A percentile compares a stretch with the other conserved stretches of the same genome.
These are phyloP conservation scores for Irineochytrium annulatum DNA, from an alignment of 192 early-diverging fungal genomes.

Conservation along the genomic window DNA sequence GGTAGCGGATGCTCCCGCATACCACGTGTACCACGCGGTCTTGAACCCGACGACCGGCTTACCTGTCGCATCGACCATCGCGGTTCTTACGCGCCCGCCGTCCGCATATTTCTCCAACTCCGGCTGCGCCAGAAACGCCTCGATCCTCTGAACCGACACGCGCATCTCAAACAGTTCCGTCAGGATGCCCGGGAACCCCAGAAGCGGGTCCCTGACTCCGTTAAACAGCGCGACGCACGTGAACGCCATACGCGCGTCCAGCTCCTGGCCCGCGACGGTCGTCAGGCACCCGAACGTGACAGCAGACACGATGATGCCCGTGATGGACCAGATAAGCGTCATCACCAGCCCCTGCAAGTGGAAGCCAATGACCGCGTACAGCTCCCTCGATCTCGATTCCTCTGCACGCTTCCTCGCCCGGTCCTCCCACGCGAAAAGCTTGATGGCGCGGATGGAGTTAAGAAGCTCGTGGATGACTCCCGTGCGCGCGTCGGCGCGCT, in stretches of 20 bases:
- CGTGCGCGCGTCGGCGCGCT: constrained; percentile 56
- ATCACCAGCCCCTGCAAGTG: constrained; percentile 14
- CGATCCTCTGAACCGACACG: constrained; percentile 19
- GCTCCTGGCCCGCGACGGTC: constrained; percentile 41
- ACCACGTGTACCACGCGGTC: background rate
- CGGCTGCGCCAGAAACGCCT: constrained; percentile 12
- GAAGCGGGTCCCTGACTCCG: constrained; percentile 51
- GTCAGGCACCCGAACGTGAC: constrained; percentile 57
- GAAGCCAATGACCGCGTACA: constrained; percentile 15
- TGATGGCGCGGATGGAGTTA: constrained; percentile 40
- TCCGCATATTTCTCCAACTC: constrained; percentile 9
- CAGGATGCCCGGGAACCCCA: constrained; percentile 52
- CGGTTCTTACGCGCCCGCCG: background rate
- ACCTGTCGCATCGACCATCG: too few species aligned
- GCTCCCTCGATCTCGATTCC: constrained; percentile 23
- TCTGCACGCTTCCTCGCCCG: constrained; percentile 24
- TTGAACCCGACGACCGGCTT: too few species aligned
- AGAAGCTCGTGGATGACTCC: constrained; percentile 63
- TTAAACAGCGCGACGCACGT: constrained; percentile 60
- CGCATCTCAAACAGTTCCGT: constrained; percentile 38
- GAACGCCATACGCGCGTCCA: constrained; percentile 68
- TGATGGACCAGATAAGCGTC: constrained; percentile 24
- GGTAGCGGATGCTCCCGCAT: background rate
- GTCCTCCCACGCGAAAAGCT: constrained; percentile 31
- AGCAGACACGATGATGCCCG: constrained; percentile 50